phyloP scores from a whole-genome alignment of 2,329 filamentous ascomycete genomes.

The Aureobasidium melanogenum region DNA sequence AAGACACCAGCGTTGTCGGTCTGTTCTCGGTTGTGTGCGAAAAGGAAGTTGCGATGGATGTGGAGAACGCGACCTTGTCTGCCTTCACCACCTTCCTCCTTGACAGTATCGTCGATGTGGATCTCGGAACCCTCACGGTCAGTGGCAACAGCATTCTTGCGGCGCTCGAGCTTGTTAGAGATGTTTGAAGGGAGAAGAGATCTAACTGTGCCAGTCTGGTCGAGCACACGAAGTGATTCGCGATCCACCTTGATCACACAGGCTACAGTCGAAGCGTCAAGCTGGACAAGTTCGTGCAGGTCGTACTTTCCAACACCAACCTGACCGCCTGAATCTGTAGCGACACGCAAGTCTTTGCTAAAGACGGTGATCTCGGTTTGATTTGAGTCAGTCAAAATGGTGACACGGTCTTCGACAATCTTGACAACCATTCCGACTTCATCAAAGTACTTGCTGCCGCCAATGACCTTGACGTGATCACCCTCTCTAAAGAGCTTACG shows the following conservation, averaged over 20 bases:
- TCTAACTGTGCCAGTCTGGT: conserved; percentile 78
- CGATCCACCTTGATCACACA: conserved; percentile 93
- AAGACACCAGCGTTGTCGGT: conserved; percentile 86
- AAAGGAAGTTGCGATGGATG: conserved; percentile 87
- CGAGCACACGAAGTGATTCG: conserved; percentile 79
- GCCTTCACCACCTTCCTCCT: conserved; percentile 78
- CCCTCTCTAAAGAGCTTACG: conserved; percentile 88
- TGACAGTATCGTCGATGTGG: conserved; percentile 80
- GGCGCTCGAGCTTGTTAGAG: conserved; percentile 74
- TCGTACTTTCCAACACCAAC: conserved; percentile 81
- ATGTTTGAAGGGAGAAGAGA: conserved; percentile 86
- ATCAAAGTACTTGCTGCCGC: conserved; percentile 85
- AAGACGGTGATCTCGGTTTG: conserved; percentile 95
- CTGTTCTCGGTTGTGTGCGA: conserved; percentile 74
- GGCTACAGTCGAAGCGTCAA: conserved; percentile 85
- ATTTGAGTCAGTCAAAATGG: conserved; percentile 83
- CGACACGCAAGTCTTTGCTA: conserved; percentile 90
- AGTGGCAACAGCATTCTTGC: conserved; percentile 73
- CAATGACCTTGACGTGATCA: conserved; percentile 98
- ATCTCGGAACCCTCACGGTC: conserved; percentile 93
- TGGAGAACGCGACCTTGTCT: conserved; percentile 85
- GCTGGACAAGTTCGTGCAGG: conserved; percentile 86
- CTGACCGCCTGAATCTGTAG: conserved; percentile 81
- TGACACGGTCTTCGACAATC: conserved; percentile 86
- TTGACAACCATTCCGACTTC: conserved; percentile 96